Evolutionary conservation across 2,329 filamentous ascomycete species (phyloP).

Genomic region (Myriosclerotinia scirpicola): DNA sequence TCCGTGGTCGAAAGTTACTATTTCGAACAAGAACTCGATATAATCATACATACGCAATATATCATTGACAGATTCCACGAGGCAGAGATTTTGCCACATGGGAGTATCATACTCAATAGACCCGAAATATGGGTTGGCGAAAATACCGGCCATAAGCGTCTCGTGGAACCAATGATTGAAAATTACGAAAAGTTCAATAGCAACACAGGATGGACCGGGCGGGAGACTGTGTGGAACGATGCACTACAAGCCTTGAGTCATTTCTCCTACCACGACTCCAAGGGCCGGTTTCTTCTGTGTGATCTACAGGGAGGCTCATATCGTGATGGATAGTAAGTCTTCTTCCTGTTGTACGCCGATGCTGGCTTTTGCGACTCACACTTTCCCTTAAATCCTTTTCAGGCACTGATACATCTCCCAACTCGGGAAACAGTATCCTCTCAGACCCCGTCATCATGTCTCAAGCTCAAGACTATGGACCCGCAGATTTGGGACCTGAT

Average conservation of each 20-base stretch:
- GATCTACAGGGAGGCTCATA: conserved; percentile 24
- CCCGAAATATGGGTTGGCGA: conserved; percentile 17
- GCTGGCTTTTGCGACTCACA: no score
- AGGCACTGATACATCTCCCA: no score
- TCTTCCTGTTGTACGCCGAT: no score
- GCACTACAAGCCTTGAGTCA: conserved; percentile 25
- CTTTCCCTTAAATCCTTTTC: not conserved
- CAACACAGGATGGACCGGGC: conserved; percentile 13
- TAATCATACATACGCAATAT: conserved; percentile 1
- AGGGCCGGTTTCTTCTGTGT: conserved; percentile 16
- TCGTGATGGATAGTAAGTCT: conserved; percentile 21
- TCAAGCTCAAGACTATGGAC: conserved; percentile 10
- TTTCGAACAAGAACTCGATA: conserved; percentile 17
- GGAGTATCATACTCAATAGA: conserved; percentile 12
- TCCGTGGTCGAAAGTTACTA: conserved; percentile 17
- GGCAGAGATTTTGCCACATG: not conserved
- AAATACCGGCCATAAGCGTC: not conserved
- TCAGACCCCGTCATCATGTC: conserved; percentile 25
- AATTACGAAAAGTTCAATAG: conserved; percentile 26
- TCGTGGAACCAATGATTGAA: conserved; percentile 24
- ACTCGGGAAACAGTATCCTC: conserved; percentile 1
- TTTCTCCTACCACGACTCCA: conserved; percentile 23
- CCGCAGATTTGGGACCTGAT: conserved; percentile 20
- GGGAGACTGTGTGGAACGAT: not conserved
- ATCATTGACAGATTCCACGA: conserved; percentile 21